Evolutionary conservation across 495 filamentous ascomycete genomes (phyloP).

Genomic region (Hypoxylon trugodes): DNA sequence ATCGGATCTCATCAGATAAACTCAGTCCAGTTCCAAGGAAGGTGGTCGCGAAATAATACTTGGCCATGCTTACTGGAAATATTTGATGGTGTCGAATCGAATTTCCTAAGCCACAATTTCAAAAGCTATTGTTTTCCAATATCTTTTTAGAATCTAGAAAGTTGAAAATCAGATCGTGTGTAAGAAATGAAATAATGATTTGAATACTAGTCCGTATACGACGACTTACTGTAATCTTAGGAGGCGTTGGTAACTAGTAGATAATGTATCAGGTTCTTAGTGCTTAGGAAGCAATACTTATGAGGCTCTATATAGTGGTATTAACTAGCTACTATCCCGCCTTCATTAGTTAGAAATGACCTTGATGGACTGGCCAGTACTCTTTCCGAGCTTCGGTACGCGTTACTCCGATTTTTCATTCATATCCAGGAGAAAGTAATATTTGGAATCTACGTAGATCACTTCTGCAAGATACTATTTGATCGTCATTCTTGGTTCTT

Average conservation of each 20-base stretch:
- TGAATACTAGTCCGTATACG: constrained; percentile 1
- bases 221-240: constrained; percentile 10
- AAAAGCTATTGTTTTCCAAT: neutral
- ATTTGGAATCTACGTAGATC: too few species aligned
- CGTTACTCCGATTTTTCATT: too few species aligned
- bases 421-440: too few species aligned
- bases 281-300: neutral
- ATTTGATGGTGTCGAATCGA: neutral
- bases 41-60: neutral
- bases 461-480: too few species aligned
- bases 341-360: too few species aligned
- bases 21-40: neutral
- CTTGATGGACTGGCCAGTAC: too few species aligned
- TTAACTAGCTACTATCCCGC: neutral
- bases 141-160: neutral
- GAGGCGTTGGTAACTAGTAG: neutral
- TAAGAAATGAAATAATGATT: neutral
- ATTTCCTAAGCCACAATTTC: neutral
- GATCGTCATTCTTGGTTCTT: too few species aligned
- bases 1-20: neutral
- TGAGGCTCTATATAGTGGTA: neutral
- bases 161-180: neutral
- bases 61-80: neutral
- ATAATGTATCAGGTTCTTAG: neutral
- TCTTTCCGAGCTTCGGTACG: too few species aligned